Base-by-base conservation (phyloP, 768 basidiomycete species). In the Lepiota brunneoincarnata region DNA sequence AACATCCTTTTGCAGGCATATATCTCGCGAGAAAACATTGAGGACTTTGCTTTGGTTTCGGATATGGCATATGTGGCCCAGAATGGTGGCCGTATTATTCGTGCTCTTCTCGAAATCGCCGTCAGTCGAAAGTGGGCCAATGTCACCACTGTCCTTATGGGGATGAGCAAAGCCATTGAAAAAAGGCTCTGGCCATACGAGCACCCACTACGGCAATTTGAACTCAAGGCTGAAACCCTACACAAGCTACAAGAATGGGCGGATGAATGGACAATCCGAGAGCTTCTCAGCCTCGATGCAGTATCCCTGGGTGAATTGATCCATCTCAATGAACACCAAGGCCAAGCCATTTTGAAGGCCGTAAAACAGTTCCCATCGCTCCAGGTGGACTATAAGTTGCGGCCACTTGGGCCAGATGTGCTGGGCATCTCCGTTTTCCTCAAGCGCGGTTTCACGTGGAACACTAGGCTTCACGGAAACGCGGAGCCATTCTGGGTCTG, bases 41-140 rank as follows among this genome's bases (percentile, higher is more conserved):
- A 97, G 56, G 97, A 99, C 69, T 99, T 97, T 63, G 97, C 97
- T 7, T 75, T 99, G 55, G 87, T 98, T 6, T 98, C 97, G 0
- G 97, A 99, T 65, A 88, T 84, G 64, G 92, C 87, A 1, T 99
- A 96, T 64, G 92, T 86, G 38, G 91, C 94, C 20, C 95, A 98
- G 65, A 99, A 98, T 63, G 91, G 87, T 14, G 94, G 89, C 15
- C 89, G 97, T 56, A 98, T 99, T 59, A 79, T 92, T 50, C 85
- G 97, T n/a, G 92, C 94, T 39, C 75, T 99, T 1, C 80, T 98
- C 14, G 97, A 99, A 66, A 96, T 98, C 26, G 93, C 91, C 0
- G 82, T 98, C 62, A 93, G 92, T 67, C 83, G 82, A 58, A 93
- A 94, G 67, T 98, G 91, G 91, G 94, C 95, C 2, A 84, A 78